phyloP scores from a whole-genome alignment of 768 basidiomycete genomes.

The Daedaleopsis sinensis region DNA sequence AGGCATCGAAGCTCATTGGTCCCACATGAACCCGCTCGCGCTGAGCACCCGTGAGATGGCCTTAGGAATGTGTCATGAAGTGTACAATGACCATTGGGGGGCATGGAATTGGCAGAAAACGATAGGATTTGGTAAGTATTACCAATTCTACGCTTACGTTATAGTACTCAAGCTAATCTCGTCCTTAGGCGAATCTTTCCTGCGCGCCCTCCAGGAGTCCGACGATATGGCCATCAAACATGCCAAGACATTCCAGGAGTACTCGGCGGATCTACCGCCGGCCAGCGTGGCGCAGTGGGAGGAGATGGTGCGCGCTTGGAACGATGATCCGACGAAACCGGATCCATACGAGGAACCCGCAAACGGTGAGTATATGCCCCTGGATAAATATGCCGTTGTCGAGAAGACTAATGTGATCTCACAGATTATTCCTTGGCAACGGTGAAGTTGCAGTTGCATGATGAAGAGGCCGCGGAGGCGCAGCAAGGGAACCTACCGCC shows the following conservation, averaged over 20 bases:
- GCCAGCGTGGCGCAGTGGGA: slow-evolving; percentile 1
- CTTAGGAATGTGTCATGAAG: slow-evolving; percentile 12
- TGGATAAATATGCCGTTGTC: no score
- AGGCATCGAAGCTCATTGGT: slow-evolving; percentile 26
- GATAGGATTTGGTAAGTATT: slow-evolving; percentile 21
- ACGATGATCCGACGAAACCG: slow-evolving; percentile 3
- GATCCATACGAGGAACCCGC: slow-evolving; percentile 22
- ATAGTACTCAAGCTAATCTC: neutral
- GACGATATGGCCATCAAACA: neutral
- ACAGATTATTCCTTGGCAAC: no score
- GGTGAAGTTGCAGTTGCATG: no score
- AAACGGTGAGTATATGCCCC: slow-evolving; percentile 14
- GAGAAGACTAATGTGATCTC: neutral
- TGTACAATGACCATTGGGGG: slow-evolving; percentile 25
- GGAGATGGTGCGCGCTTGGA: slow-evolving; percentile 13
- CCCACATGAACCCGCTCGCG: slow-evolving; percentile 9
- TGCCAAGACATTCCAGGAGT: neutral
- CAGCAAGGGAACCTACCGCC: no score
- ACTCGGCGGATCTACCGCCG: neutral
- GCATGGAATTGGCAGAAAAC: slow-evolving; percentile 36
- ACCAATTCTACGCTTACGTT: neutral
- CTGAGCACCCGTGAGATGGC: slow-evolving; percentile 22
- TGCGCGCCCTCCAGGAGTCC: neutral
- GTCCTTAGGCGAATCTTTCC: slow-evolving; percentile 9
- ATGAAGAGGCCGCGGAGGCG: no score